phyloP scores from a whole-genome alignment of 495 filamentous ascomycete genomes.

The Lasiosphaeria miniovina region DNA sequence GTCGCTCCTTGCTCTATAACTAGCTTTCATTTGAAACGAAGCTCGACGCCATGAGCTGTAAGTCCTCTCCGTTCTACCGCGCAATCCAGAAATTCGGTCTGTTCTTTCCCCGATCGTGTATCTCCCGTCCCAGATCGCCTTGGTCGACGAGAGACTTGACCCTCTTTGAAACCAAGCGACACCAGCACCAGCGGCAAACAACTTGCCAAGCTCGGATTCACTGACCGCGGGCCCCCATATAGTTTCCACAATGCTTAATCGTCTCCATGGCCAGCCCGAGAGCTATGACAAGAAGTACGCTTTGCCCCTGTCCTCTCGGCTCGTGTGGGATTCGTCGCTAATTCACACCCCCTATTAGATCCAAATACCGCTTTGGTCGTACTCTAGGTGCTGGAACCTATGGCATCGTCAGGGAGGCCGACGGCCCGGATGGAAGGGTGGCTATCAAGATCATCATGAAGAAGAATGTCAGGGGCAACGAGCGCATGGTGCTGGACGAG shows the following conservation, averaged over 20 bases:
- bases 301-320: background rate
- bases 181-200: too few species aligned
- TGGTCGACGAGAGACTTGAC: too few species aligned
- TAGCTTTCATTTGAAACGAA: constrained; percentile 13
- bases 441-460: constrained; percentile 99
- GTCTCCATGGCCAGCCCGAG: constrained; percentile 94
- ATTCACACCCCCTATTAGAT: constrained; percentile 42
- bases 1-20: constrained; percentile 5
- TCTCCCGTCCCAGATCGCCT: background rate
- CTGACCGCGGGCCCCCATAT: constrained; percentile 17
- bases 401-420: constrained; percentile 95
- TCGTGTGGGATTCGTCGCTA: constrained; percentile 15
- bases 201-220: background rate
- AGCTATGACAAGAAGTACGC: constrained; percentile 96
- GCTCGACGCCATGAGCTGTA: constrained; percentile 39
- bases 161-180: too few species aligned
- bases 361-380: constrained; percentile 85
- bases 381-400: constrained; percentile 97
- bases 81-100: constrained; percentile 24
- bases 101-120: constrained; percentile 12
- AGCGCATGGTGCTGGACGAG: constrained; percentile 98
- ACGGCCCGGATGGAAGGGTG: constrained; percentile 77
- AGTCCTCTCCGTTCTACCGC: constrained; percentile 27
- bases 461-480: constrained; percentile 97
- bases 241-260: constrained; percentile 94